Evolutionary conservation across 2,329 filamentous ascomycete genomes (phyloP), one percentile per base, ranked within the genome.

Genomic region (Chaetothyriales sp.): DNA sequence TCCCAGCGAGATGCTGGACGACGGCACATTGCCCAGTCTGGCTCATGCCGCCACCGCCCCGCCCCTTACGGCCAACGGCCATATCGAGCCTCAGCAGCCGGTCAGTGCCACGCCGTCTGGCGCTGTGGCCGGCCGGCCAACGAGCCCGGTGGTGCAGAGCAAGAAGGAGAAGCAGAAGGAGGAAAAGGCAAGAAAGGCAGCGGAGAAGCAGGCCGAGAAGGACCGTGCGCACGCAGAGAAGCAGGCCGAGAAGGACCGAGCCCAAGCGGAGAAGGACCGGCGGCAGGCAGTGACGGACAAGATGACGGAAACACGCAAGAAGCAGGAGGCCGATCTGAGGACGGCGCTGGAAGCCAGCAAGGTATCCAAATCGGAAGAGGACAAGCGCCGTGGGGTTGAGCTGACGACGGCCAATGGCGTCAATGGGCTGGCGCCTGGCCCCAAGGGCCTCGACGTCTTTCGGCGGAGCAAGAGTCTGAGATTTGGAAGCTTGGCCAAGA

Each of bases 31-130:
- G 61, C 71, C 73, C 9, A 77, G 71, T 22, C 71, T 90, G 6
- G 78, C 82, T 19, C 83, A 87, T 61, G 79, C 81, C 7, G 73
- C 75, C 19, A 86, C 85, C 1, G 80, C 82, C 1, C 83, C 82
- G 2, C 59, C 59, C 15, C 54, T 61, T 4, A 53, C 60, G 8
- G 52, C 63, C 64, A 43, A 57, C 61, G 52, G 58, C 13, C 58
- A 61, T 51, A 51, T 58, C 43, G 58, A 60, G 25, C 33, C 52
- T 2, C 52, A 53, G 6, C 45, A 43, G 45, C 57, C 56, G 9
- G 54, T 54, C 7, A 44, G 51, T 9, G 59, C 64, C 45, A n/a
- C n/a, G n/a, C 62, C 66, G 44, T 19, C 20, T 25, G 10, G 49
- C n/a, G 44, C 52, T 18, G 50, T 50, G 2, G 18, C 19, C 25